Base-by-base conservation (phyloP, 768 basidiomycete species). In the Suillus alpinus region DNA sequence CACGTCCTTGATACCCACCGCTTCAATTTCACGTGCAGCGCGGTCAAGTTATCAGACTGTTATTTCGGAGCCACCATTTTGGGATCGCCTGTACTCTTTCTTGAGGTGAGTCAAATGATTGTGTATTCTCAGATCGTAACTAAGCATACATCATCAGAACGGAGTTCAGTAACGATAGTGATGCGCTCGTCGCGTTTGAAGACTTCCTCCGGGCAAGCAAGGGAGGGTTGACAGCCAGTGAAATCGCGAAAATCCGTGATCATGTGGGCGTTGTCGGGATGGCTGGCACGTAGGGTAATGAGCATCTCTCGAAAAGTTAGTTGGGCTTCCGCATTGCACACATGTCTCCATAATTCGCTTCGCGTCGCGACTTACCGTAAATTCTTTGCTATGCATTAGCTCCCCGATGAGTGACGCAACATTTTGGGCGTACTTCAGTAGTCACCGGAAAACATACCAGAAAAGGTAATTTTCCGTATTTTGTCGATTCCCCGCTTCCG, bases 231-330 rank as follows among this genome's bases (percentile, higher is more conserved):
- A 91, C 86, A 18, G 86, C 93, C 0, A 86, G 81, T 62, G 92
- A 98, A 71, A 92, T 97, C 59, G 96, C 96, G 14, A 91, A 85
- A 79, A 94, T 98, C 67, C 83, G 96, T 52, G 96, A 98, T 71
- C 79, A 81, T 23, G 90, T 94, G 18, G 94, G 94, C 5, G 83
- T 96, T 29, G 81, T 86, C 44, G 95, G 94, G 32, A 95, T 95
- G 94, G 91, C 87, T 23, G 94, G 94, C 13, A 87, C 83, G 57
- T 92, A 71, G 76, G 31, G 5, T n/a, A n/a, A 50, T n/a, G 18
- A 50, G 37, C 6, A 39, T 39, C 8, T 55, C 10, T 55, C 16
- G 16, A 39, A 55, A 55, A 37, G 59, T 57, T 32, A 26, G 49
- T 32, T 58, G n/a, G 50, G 57, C 23, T 55, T 55, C 16, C 53